These are phyloP conservation scores for Nephelium lappaceum DNA, from an alignment of 345 rosid genomes.

Conservation along the genomic window DNA sequence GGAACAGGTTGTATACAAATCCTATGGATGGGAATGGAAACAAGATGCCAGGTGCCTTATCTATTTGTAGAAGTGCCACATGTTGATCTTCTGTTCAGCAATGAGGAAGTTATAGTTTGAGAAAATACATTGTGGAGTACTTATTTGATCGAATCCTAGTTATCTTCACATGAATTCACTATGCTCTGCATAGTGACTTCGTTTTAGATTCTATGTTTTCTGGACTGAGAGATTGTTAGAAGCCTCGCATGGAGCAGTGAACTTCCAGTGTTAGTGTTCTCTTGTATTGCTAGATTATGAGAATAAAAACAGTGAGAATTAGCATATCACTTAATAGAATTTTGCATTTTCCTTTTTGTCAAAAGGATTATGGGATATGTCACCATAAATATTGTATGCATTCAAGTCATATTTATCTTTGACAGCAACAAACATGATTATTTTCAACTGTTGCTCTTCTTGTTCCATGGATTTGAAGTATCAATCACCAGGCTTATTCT, in stretches of 20 bases:
- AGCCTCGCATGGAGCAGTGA: background rate
- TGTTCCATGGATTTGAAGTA: background rate
- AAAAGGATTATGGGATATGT: background rate
- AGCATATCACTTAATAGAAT: background rate
- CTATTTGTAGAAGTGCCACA: background rate
- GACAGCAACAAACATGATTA: background rate
- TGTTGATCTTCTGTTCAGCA: background rate
- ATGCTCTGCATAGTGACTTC: background rate
- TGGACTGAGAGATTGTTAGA: background rate
- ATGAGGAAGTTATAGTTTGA: background rate
- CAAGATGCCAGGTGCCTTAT: background rate
- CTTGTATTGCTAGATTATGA: background rate
- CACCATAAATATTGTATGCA: background rate
- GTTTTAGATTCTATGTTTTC: background rate
- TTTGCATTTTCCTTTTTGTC: background rate
- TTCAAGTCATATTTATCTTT: background rate
- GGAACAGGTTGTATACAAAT: background rate
- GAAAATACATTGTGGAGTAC: background rate
- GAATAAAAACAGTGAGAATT: background rate
- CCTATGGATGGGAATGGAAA: background rate
- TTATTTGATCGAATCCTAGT: background rate
- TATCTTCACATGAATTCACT: background rate
- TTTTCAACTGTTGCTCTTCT: background rate
- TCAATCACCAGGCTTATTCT: background rate
- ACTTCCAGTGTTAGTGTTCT: background rate